Evolutionary conservation across 2,329 filamentous ascomycete genomes (phyloP).

Genomic region (Hortaea werneckii): DNA sequence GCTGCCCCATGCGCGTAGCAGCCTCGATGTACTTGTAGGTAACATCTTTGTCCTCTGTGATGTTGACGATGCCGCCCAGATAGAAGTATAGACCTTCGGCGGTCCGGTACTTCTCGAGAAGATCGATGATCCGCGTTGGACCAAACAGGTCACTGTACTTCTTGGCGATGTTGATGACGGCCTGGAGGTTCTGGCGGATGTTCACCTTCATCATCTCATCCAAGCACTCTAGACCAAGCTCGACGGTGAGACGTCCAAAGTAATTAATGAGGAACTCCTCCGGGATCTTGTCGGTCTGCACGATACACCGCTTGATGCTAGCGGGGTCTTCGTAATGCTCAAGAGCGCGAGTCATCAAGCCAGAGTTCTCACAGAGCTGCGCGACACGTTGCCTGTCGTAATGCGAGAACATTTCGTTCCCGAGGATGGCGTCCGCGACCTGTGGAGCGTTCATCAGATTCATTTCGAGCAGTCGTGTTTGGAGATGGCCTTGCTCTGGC

Average conservation of each 20-base stretch:
- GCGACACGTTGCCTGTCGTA: slow-evolving; percentile 89
- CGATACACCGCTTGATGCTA: slow-evolving; percentile 78
- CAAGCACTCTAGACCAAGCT: slow-evolving; percentile 86
- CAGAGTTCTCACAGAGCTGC: slow-evolving; percentile 84
- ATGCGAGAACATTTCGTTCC: slow-evolving; percentile 97
- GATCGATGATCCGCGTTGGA: slow-evolving; percentile 74
- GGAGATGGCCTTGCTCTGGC: slow-evolving; percentile 83
- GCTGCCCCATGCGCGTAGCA: slow-evolving; percentile 83
- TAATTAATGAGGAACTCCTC: slow-evolving; percentile 85
- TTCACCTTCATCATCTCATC: slow-evolving; percentile 95
- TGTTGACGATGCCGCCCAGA: slow-evolving; percentile 92
- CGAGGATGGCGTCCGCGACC: slow-evolving; percentile 92
- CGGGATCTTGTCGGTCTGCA: slow-evolving; percentile 78
- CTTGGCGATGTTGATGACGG: slow-evolving; percentile 89
- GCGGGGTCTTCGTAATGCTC: slow-evolving; percentile 91
- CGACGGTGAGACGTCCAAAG: slow-evolving; percentile 89
- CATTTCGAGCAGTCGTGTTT: slow-evolving; percentile 95
- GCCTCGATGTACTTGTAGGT: slow-evolving; percentile 99
- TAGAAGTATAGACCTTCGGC: slow-evolving; percentile 97
- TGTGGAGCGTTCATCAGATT: slow-evolving; percentile 93
- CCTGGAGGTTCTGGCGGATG: slow-evolving; percentile 91
- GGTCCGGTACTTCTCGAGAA: slow-evolving; percentile 96
- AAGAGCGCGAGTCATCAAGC: slow-evolving; percentile 59
- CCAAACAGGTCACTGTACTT: slow-evolving; percentile 96
- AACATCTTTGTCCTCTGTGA: slow-evolving; percentile 89